A percentile compares a stretch with the other conserved stretches of the same genome.
Conservation (phyloP, 495 filamentous ascomycete genomes). For the Penicillium ucsense region DNA sequence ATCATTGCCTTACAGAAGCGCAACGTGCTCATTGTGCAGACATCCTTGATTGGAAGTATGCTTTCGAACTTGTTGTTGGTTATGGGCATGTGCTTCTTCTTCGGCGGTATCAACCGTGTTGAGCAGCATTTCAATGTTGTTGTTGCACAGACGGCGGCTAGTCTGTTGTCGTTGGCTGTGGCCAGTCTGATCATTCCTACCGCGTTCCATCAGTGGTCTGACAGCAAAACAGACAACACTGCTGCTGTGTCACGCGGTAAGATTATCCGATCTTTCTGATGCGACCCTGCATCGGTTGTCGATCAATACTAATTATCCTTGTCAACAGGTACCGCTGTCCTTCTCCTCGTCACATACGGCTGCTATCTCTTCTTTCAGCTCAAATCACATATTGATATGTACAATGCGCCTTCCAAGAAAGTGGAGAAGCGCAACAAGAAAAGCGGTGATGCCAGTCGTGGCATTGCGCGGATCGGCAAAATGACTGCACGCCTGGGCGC, state of each 20-base stretch:
- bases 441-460: constrained; percentile 50
- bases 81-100: constrained; percentile 89
- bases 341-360: constrained; percentile 67
- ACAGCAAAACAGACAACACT: constrained; percentile 15
- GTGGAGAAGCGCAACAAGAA: constrained; percentile 44
- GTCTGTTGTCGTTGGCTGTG: constrained; percentile 69
- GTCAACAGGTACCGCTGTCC: constrained; percentile 50
- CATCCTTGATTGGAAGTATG: constrained; percentile 83
- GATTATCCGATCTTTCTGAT: not conserved
- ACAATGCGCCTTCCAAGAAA: constrained; percentile 65
- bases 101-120: constrained; percentile 66
- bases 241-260: constrained; percentile 31
- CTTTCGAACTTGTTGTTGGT: constrained; percentile 87
- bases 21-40: constrained; percentile 82
- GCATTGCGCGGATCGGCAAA: constrained; percentile 51
- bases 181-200: constrained; percentile 81
- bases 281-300: not conserved
- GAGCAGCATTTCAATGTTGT: constrained; percentile 89
- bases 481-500: constrained; percentile 35
- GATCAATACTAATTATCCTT: not conserved
- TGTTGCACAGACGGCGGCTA: constrained; percentile 86
- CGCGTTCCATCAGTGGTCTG: constrained; percentile 58
- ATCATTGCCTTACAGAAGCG: constrained; percentile 67
- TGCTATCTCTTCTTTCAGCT: constrained; percentile 78
- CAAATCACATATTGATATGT: constrained; percentile 64